Conservation (phyloP, 805 yeast genomes). For the Lipomyces starkeyi region DNA sequence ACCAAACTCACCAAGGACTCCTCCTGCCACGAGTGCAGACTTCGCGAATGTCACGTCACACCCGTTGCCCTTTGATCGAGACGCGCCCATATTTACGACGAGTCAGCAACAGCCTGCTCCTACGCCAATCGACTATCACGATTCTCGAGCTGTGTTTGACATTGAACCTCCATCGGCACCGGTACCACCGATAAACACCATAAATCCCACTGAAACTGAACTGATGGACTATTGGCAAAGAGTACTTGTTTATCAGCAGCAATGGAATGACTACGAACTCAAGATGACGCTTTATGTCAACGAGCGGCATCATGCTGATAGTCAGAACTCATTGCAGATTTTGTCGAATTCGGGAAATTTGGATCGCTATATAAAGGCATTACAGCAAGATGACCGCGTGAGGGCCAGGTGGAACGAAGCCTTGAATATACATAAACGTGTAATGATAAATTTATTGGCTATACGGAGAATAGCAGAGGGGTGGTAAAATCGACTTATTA, state of each 20-base stretch:
- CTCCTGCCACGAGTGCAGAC: background rate
- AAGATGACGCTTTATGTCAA: slow-evolving; percentile 38
- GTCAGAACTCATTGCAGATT: slow-evolving; percentile 20
- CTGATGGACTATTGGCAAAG: slow-evolving; percentile 32
- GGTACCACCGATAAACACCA: slow-evolving; percentile 21
- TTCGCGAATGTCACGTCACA: background rate
- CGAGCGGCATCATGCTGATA: slow-evolving; percentile 42
- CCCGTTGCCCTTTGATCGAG: slow-evolving; percentile 31
- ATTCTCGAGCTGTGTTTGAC: slow-evolving; percentile 33
- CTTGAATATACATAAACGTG: slow-evolving; percentile 28
- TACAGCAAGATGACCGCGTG: slow-evolving; percentile 40
- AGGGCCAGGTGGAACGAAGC: slow-evolving; percentile 38
- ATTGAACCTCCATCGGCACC: slow-evolving; percentile 42
- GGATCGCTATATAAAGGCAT: slow-evolving; percentile 38
- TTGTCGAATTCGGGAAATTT: slow-evolving; percentile 25
- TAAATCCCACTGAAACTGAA: slow-evolving; percentile 26
- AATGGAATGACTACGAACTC: slow-evolving; percentile 40
- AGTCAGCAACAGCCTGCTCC: slow-evolving; percentile 10
- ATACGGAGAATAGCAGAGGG: slow-evolving; percentile 31
- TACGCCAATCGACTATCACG: slow-evolving; percentile 36
- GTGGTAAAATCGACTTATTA: slow-evolving; percentile 13
- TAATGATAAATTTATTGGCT: slow-evolving; percentile 31
- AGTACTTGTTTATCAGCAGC: slow-evolving; percentile 34
- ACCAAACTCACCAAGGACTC: slow-evolving; percentile 1
- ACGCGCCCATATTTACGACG: slow-evolving; percentile 19